Evolutionary conservation across 371 early-diverging fungal species (phyloP), one percentile per base, ranked within the genome.

Genomic region (Syncephalastrum sp.): DNA sequence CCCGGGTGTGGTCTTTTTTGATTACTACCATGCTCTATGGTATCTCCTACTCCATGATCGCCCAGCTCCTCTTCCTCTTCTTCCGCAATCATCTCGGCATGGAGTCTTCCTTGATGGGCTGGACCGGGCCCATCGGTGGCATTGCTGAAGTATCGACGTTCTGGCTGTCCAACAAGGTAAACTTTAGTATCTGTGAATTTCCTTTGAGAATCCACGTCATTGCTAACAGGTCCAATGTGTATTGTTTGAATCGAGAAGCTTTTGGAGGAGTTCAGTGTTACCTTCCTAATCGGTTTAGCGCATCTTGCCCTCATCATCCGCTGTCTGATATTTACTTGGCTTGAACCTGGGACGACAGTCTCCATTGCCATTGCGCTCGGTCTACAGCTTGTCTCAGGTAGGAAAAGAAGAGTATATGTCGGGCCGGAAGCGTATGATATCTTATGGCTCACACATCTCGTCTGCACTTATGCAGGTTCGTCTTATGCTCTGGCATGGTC

Each of bases 91-190:
- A 76, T 42, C 48, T 76, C 16, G 54, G 58, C 1, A 56, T 73
- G 23, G 62, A 68, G 5, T 50, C 77, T 1, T 59, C 69, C 1
- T 47, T 68, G 3, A 70, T 76, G 17, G 77, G 77, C 12, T 72
- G 70, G 71, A 73, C 72, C n/a, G 77, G 77, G 12, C 77, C 77
- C 17, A 60, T 76, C 23, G 73, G 67, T 38, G 77, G 77, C 33
- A 42, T 76, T 14, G 67, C 71, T 4, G 77, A 76, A 63, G 73
- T 76, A 7, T 54, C 64, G 1, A 76, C 73, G 1, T 76, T 76
- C 47, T 76, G 71, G 60, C 45, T 72, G 16, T 76, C 77, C 3
- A 64, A 69, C 21, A 50, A 66, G 62, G 77, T 73, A 63, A 60
- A 25, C 6, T 33, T 33, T 4, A 42, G 14, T 6, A 17, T 4